Evolutionary conservation across 129 eudicot species (phyloP).

Genomic region (Artemisia tridentata): DNA sequence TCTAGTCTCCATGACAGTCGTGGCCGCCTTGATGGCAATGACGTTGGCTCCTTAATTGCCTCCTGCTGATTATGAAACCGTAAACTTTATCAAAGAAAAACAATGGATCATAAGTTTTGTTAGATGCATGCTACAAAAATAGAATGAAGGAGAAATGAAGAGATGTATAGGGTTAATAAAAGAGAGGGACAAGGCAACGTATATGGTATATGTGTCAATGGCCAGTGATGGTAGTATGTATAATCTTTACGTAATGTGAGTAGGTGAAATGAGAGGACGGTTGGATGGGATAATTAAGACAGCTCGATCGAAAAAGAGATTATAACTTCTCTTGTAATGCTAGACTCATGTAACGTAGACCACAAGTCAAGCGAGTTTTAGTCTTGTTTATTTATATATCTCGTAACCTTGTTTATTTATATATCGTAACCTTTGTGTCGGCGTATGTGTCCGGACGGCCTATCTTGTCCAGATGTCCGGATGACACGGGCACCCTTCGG

Average conservation of each 20-base stretch:
- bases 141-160: slow-evolving; percentile 15
- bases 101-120: not conserved
- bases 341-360: slow-evolving; percentile 34
- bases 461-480: no score
- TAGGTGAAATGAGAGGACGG: slow-evolving; percentile 13
- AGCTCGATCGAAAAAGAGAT: slow-evolving; percentile 30
- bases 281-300: slow-evolving; percentile 29
- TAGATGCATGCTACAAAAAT: not conserved
- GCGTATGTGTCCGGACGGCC: no score
- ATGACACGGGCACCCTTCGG: no score
- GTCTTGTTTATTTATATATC: slow-evolving; percentile 9
- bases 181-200: slow-evolving; percentile 34
- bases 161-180: slow-evolving; percentile 18
- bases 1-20: slow-evolving; percentile 26
- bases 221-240: slow-evolving; percentile 19
- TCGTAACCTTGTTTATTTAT: not conserved
- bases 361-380: slow-evolving; percentile 38
- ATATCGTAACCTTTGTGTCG: not conserved
- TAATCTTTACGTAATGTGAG: slow-evolving; percentile 27
- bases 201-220: slow-evolving; percentile 23
- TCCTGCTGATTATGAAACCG: not conserved
- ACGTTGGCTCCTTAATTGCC: not conserved
- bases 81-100: slow-evolving; percentile 11
- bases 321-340: slow-evolving; percentile 39
- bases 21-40: not conserved